Evolutionary conservation across 1,139 yeast species (phyloP).

Genomic region (Yamadazyma jaroonii): DNA sequence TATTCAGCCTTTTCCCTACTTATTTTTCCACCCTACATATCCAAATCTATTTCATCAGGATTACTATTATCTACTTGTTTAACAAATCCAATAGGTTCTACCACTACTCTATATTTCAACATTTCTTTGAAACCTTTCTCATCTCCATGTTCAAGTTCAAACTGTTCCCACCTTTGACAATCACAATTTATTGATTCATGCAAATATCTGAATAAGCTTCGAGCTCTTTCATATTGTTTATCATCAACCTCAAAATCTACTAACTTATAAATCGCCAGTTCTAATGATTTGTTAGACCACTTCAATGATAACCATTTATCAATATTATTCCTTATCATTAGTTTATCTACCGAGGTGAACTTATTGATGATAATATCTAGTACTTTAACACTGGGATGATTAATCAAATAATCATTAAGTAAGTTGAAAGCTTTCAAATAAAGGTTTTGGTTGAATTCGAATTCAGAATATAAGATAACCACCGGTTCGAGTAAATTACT

Average conservation of each 20-base stretch:
- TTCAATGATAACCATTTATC: conserved; percentile 10
- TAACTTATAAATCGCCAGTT: conserved; percentile 33
- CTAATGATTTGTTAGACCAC: conserved; percentile 20
- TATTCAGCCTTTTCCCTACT: too few species aligned
- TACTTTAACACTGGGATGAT: conserved; percentile 9
- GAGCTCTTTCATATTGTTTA: conserved; percentile 54
- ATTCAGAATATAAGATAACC: conserved; percentile 54
- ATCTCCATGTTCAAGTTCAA: conserved; percentile 69
- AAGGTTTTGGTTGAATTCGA: conserved; percentile 44
- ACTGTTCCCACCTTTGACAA: conserved; percentile 57
- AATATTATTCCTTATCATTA: conserved; percentile 11
- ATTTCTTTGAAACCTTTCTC: conserved; percentile 74
- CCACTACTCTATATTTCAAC: conserved; percentile 54
- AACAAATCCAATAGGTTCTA: conserved; percentile 54
- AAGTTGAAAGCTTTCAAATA: conserved; percentile 27
- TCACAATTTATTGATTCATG: conserved; percentile 10
- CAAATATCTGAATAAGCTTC: conserved; percentile 54
- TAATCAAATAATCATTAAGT: conserved; percentile 14
- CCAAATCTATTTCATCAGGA: conserved; percentile 69
- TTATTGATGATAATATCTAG: conserved; percentile 8
- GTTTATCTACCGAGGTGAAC: conserved; percentile 7
- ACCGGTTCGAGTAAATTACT: conserved; percentile 39
- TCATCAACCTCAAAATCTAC: conserved; percentile 47
- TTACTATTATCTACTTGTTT: conserved; percentile 39
- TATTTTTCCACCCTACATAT: conserved; percentile 44